Base-by-base conservation (phyloP, 1,284 basidiomycete species). In the Tetrapyrgos nigripes region DNA sequence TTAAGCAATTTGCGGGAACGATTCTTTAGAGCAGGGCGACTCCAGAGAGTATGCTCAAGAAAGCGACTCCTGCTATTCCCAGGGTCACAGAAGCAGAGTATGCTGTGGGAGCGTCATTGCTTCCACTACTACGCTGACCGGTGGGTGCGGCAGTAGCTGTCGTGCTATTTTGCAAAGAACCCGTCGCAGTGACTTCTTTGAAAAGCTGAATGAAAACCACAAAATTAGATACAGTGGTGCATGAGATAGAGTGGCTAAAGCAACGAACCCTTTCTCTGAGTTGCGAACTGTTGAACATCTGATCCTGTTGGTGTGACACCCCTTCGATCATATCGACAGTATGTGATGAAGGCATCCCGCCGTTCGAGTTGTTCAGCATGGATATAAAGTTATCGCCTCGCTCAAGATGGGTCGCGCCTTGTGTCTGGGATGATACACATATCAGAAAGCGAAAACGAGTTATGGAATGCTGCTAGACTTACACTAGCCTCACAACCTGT, bases 401-500 rank as follows among this genome's bases (percentile, higher is more conserved):
- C n/a, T 53, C 47, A 45, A 54, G 53, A 31, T 61, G 60, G 13
- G 56, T 58, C 3, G 31, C 24, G 37, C 60, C 60, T 54, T 61
- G 60, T 19, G 57, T 58, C 60, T 61, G 35, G 19, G 3, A 19
- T 23, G n/a, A 19, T 6, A 21, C 14, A 46, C n/a, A n/a, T n/a
- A n/a, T n/a, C n/a, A n/a, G n/a, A n/a, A n/a, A n/a, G n/a, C n/a
- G n/a, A n/a, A n/a, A n/a, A n/a, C n/a, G n/a, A n/a, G n/a, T n/a
- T n/a, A n/a, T n/a, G n/a, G n/a, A n/a, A n/a, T n/a, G n/a, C n/a
- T n/a, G n/a, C n/a, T n/a, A 33, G 13, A 28, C 21, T 53, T 21
- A 53, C 60, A 51, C 40, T 48, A 14, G 60, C 60, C 28, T 61
- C 40, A 48, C 60, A 61, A n/a, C 60, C 35, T 26, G 51, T 58